A percentile compares a stretch with the other conserved stretches of the same genome.
These are phyloP conservation scores for Coemansia sp. DNA, from an alignment of 192 early-diverging fungal species.

Conservation along the genomic window DNA sequence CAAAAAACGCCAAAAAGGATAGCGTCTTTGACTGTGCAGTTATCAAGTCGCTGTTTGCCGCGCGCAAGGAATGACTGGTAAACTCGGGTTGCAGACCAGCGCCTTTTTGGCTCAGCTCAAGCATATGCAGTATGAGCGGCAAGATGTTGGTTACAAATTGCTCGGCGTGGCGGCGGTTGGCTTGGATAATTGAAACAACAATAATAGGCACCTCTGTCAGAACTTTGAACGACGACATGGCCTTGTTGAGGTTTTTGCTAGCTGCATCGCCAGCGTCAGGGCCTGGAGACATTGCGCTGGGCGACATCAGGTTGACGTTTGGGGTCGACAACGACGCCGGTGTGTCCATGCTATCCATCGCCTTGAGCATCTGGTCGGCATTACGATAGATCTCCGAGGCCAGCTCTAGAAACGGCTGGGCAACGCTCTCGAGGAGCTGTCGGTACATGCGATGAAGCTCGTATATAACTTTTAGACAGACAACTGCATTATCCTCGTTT, in stretches of 20 bases:
- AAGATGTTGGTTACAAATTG: slow-evolving; percentile 83
- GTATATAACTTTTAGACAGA: slow-evolving; percentile 90
- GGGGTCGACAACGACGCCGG: slow-evolving; percentile 59
- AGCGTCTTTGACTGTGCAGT: slow-evolving; percentile 98
- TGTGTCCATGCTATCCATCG: slow-evolving; percentile 66
- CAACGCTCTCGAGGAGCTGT: slow-evolving; percentile 75
- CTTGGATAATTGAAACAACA: slow-evolving; percentile 90
- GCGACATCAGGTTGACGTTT: slow-evolving; percentile 55
- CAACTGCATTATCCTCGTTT: slow-evolving; percentile 97
- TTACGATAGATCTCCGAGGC: slow-evolving; percentile 92
- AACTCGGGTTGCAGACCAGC: slow-evolving; percentile 16
- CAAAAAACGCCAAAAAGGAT: slow-evolving; percentile 95
- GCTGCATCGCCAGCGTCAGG: slow-evolving; percentile 58
- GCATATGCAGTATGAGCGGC: slow-evolving; percentile 73
- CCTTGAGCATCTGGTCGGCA: slow-evolving; percentile 71
- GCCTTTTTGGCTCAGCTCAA: slow-evolving; percentile 45
- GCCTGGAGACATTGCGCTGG: slow-evolving; percentile 72
- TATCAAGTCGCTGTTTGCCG: slow-evolving; percentile 73
- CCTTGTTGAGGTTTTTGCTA: slow-evolving; percentile 66
- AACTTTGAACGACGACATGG: slow-evolving; percentile 92
- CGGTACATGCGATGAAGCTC: slow-evolving; percentile 92
- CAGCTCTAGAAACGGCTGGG: slow-evolving; percentile 86
- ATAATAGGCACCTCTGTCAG: slow-evolving; percentile 98
- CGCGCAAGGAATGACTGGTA: slow-evolving; percentile 47
- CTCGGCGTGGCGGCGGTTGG: slow-evolving; percentile 77